These are phyloP conservation scores for Citrus hindsii DNA, from an alignment of 345 rosid species.

Conservation along the genomic window DNA sequence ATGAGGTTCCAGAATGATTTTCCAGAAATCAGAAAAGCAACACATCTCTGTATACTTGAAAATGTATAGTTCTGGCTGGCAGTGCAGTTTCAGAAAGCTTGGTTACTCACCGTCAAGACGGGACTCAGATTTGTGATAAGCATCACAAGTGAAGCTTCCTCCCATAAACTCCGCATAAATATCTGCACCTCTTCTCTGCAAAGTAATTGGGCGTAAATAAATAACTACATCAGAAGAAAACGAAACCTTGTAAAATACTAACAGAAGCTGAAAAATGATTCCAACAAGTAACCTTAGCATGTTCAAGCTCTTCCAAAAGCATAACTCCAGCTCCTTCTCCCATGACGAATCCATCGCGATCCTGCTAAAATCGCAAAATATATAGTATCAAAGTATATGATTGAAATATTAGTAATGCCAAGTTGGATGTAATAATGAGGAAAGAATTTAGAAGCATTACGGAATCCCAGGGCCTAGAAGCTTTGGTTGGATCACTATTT, in stretches of 20 bases:
- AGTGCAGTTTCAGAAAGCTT: not conserved
- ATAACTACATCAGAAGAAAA: not conserved
- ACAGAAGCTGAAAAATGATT: not conserved
- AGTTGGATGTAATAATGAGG: not conserved
- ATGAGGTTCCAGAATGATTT: not conserved
- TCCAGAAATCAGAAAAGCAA: not conserved
- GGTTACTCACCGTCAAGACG: constrained; percentile 39
- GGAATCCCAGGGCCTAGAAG: constrained; percentile 62
- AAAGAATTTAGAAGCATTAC: constrained; percentile 20
- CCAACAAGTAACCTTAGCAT: constrained; percentile 43
- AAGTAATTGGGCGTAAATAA: not conserved
- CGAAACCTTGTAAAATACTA: not conserved
- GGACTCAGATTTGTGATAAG: constrained; percentile 53
- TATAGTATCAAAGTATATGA: not conserved
- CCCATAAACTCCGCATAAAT: constrained; percentile 60
- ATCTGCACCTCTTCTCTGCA: constrained; percentile 50
- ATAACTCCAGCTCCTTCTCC: constrained; percentile 69
- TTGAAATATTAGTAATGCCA: not conserved
- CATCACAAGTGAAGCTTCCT: constrained; percentile 56
- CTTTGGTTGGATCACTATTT: constrained; percentile 54
- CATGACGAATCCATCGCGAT: constrained; percentile 56
- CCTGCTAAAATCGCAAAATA: constrained; percentile 26
- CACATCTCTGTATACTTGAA: too few relatives aligned
- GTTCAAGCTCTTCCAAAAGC: constrained; percentile 56
- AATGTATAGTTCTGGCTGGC: not conserved